Percentiles rank a stretch among this genome's conserved stretches.
phyloP scores from a whole-genome alignment of 2,329 filamentous ascomycete species.

The Fusarium chaquense region DNA sequence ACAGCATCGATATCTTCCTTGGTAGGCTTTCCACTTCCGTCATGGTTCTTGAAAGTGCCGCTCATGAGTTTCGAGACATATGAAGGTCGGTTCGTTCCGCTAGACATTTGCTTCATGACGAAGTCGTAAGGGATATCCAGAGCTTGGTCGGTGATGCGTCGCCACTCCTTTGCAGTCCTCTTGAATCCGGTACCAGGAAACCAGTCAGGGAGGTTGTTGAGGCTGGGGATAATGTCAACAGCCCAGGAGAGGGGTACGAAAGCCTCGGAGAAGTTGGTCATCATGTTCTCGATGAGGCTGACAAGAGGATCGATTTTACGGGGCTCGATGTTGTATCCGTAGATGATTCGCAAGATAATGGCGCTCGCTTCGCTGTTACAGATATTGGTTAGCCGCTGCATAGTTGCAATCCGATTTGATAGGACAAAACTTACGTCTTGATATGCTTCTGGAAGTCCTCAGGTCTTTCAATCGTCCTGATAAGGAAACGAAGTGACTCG shows the following conservation, averaged over 20 bases:
- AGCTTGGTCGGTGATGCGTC: constrained; percentile 26
- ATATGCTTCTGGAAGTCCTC: constrained; percentile 41
- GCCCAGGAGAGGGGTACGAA: constrained; percentile 50
- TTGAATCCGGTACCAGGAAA: constrained; percentile 51
- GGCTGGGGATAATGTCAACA: constrained; percentile 50
- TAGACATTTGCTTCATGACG: constrained; percentile 46
- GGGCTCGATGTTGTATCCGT: constrained; percentile 51
- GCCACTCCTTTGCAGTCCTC: constrained; percentile 47
- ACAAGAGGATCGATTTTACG: constrained; percentile 49
- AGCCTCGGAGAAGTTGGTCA: constrained; percentile 47
- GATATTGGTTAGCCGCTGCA: not conserved
- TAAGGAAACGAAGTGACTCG: constrained; percentile 46
- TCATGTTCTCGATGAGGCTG: constrained; percentile 46
- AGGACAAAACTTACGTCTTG: constrained; percentile 41
- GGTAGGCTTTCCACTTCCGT: constrained; percentile 3
- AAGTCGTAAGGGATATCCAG: constrained; percentile 50
- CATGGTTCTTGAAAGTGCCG: constrained; percentile 24
- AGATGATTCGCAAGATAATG: constrained; percentile 47
- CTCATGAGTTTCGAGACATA: constrained; percentile 48
- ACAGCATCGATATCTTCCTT: constrained; percentile 44
- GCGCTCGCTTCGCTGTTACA: constrained; percentile 46
- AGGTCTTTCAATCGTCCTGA: constrained; percentile 42
- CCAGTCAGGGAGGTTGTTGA: constrained; percentile 49
- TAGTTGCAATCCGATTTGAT: too few species aligned
- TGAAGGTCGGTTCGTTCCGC: constrained; percentile 32